Conservation (phyloP, 805 yeast species). For the Wickerhamomyces chambardii region DNA sequence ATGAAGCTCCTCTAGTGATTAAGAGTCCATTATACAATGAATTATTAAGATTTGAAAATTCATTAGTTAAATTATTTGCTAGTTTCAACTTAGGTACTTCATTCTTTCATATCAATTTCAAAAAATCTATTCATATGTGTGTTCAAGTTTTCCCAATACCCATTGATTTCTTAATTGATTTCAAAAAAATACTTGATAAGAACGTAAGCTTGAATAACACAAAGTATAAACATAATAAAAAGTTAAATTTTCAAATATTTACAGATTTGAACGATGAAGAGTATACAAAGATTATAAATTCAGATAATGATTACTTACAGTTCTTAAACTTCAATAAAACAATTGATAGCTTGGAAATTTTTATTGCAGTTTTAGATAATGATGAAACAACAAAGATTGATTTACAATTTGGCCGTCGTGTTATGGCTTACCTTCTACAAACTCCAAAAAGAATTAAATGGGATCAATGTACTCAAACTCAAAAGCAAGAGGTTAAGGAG, state of each 20-base stretch:
- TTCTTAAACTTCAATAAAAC: slow-evolving; percentile 1
- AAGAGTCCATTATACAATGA: slow-evolving; percentile 33
- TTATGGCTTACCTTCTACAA: slow-evolving; percentile 53
- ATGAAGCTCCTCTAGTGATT: slow-evolving; percentile 13
- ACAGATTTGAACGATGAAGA: slow-evolving; percentile 14
- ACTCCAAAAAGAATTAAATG: slow-evolving; percentile 60
- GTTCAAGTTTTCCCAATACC: slow-evolving; percentile 71
- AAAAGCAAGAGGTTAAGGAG: slow-evolving; percentile 53
- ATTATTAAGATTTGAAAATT: slow-evolving; percentile 32
- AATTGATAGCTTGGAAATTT: background rate
- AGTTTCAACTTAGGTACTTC: slow-evolving; percentile 40
- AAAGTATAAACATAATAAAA: slow-evolving; percentile 31
- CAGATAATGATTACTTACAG: slow-evolving; percentile 17
- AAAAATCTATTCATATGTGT: slow-evolving; percentile 64
- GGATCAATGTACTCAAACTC: slow-evolving; percentile 67
- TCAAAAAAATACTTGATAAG: slow-evolving; percentile 36
- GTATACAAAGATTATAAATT: slow-evolving; percentile 18
- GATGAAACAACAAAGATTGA: slow-evolving; percentile 39
- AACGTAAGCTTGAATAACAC: slow-evolving; percentile 37
- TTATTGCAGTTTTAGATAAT: slow-evolving; percentile 7
- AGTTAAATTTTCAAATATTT: slow-evolving; percentile 31
- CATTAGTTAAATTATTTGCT: slow-evolving; percentile 37
- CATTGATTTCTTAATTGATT: slow-evolving; percentile 28
- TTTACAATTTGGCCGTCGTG: slow-evolving; percentile 78
- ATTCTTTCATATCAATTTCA: slow-evolving; percentile 62